phyloP scores from a whole-genome alignment of 73 alveolate species.

The Paramecium pentaurelia region DNA sequence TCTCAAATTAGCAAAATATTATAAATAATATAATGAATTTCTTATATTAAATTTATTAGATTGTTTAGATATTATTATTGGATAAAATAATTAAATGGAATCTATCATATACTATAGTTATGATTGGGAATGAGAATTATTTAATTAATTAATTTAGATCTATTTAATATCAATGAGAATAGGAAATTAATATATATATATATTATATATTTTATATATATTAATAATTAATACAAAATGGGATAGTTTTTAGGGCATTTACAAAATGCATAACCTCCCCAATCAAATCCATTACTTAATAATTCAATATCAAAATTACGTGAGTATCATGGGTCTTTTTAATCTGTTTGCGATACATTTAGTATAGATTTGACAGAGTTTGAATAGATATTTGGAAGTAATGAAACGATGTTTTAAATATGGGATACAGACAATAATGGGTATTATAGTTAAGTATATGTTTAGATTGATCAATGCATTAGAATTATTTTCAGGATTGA shows the following conservation, averaged over 20 bases:
- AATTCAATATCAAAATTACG: conserved; percentile 73
- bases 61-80: too few relatives aligned
- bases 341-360: conserved; percentile 93
- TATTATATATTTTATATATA: neutral
- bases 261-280: conserved; percentile 53
- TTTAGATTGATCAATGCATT: conserved; percentile 81
- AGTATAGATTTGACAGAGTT: conserved; percentile 91
- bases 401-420: conserved; percentile 85
- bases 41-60: too few relatives aligned
- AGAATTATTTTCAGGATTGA: conserved; percentile 94
- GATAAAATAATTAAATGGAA: too few relatives aligned
- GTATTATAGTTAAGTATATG: neutral
- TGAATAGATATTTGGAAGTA: conserved; percentile 88
- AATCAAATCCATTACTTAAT: conserved; percentile 40
- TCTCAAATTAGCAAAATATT: too few relatives aligned
- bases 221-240: neutral
- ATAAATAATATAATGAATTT: too few relatives aligned
- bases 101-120: too few relatives aligned
- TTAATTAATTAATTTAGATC: too few relatives aligned
- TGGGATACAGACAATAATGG: conserved; percentile 98
- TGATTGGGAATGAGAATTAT: too few relatives aligned
- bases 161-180: too few relatives aligned
- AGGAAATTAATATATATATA: too few relatives aligned
- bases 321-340: conserved; percentile 93
- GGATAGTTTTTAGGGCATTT: conserved; percentile 51